Base-by-base conservation (phyloP, 495 filamentous ascomycete genomes). In the Durotheca rogersii region DNA sequence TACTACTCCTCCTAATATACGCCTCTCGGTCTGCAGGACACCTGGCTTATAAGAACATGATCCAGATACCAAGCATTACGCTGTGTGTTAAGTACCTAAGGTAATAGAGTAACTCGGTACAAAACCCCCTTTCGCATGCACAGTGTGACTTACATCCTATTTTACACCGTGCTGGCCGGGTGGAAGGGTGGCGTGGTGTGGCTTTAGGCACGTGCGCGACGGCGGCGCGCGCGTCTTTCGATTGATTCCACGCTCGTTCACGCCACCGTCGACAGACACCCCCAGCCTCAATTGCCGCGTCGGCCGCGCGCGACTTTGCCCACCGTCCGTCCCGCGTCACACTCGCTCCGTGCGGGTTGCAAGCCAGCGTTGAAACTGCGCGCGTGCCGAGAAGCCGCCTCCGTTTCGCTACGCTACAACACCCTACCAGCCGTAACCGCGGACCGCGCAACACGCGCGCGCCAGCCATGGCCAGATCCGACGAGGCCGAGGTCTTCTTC, bases 401-500 rank as follows among this genome's bases (percentile, higher is more conserved):
- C n/a, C n/a, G n/a, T n/a, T n/a, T n/a, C n/a, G n/a, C n/a, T n/a
- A n/a, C n/a, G n/a, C n/a, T n/a, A n/a, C n/a, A n/a, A n/a, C n/a
- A 25, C 41, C 31, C 32, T 41, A 7, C 38, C 41, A 25, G 23
- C 4, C 23, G 4, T 27, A 27, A 27, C 9, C 23, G 23, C 9
- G 23, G 9, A 27, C 23, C 23, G 4, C 4, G 23, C 4, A 27
- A 27, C 4, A 27, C 4, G 4, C 9, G 23, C 16, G 5, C 9
- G 1, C 30, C 15, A 38, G 20, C 15, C 4, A 91, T 91, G 88
- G 63, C 84, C 18, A 84, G 87, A 49, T 81, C 83, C 15, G 88
- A 93, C 61, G 91, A 96, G 75, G 89, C 89, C 15, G 78, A 85
- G 59, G 80, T 79, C 53, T 97, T 91, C 79, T 90, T 86, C 68